Evolutionary conservation across 208 protist species (phyloP), one percentile per base, ranked within the genome.

Genomic region (Wallacemonas sp.): DNA sequence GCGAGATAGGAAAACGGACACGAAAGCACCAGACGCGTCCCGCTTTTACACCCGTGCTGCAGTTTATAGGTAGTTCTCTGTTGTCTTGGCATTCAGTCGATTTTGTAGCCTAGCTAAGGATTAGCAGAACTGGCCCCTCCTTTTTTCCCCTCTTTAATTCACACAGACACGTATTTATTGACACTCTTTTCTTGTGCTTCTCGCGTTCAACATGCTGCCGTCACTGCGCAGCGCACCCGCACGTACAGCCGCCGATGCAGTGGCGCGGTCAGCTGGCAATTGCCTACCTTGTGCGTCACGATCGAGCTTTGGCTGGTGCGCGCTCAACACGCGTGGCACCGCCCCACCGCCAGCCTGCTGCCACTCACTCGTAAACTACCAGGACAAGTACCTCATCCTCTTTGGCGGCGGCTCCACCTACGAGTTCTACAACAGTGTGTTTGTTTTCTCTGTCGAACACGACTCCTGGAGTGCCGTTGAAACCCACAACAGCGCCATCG

Each of bases 341-440:
- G n/a, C 39, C 5, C 90, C 85, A 5, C 87, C 85, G 24, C 64
- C 76, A 29, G 76, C 68, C 14, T 96, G 90, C 82, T 94, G 90
- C 63, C 78, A 89, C 32, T 82, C 85, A 1, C 47, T 93, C 6
- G 74, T 85, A 2, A 72, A 69, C 56, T 96, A 93, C 72, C 72
- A 84, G 46, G 83, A 94, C 30, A 74, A 84, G 49, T 88, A 78
- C 65, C 80, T 94, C 46, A 70, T 96, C 30, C 43, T 89, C 0
- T 96, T 94, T 43, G 90, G 87, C 36, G 90, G 90, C 21, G 88
- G 82, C 16, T 86, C 85, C 0, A 64, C 79, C 6, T 55, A 74
- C 21, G 56, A 46, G 33, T 71, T 65, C 52, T 76, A 43, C 74
- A 87, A 87, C 70, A 71, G 68, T 36, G 79, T 84, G 39, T 79